phyloP scores from a whole-genome alignment of 2,329 filamentous ascomycete genomes.

The Juglanconis oblonga region DNA sequence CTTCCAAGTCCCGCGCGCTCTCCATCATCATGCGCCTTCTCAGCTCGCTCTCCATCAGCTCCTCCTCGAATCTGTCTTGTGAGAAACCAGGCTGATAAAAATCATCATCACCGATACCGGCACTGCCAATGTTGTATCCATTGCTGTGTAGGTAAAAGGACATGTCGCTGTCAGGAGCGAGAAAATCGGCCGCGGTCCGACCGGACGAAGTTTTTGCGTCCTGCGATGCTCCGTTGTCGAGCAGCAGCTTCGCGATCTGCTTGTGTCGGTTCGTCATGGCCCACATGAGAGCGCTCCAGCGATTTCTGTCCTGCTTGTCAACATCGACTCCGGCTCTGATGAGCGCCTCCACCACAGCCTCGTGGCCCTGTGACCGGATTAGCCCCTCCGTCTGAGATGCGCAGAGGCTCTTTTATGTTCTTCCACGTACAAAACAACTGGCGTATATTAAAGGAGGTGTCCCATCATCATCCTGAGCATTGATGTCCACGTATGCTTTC shows the following conservation, averaged over 20 bases:
- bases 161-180: constrained; percentile 92
- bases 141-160: constrained; percentile 93
- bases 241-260: constrained; percentile 84
- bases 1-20: constrained; percentile 92
- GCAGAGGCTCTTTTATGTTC: too few species aligned
- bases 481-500: constrained; percentile 75
- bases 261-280: constrained; percentile 99
- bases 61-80: constrained; percentile 92
- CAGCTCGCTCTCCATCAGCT: constrained; percentile 95
- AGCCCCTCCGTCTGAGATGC: constrained; percentile 14
- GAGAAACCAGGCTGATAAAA: constrained; percentile 92
- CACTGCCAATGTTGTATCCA: constrained; percentile 84
- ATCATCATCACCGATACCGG: constrained; percentile 71
- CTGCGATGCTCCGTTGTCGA: constrained; percentile 92
- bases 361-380: constrained; percentile 64
- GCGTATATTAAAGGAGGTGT: constrained; percentile 97
- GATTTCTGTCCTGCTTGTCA: constrained; percentile 90
- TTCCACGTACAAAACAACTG: constrained; percentile 79
- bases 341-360: constrained; percentile 79
- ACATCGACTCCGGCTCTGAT: constrained; percentile 84
- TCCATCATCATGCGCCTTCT: constrained; percentile 99
- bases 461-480: constrained; percentile 88
- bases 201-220: constrained; percentile 94
- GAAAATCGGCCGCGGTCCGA: constrained; percentile 92
- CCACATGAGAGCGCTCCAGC: constrained; percentile 99